Base-by-base conservation (phyloP, 345 rosid species). In the Corchorus olitorius region DNA sequence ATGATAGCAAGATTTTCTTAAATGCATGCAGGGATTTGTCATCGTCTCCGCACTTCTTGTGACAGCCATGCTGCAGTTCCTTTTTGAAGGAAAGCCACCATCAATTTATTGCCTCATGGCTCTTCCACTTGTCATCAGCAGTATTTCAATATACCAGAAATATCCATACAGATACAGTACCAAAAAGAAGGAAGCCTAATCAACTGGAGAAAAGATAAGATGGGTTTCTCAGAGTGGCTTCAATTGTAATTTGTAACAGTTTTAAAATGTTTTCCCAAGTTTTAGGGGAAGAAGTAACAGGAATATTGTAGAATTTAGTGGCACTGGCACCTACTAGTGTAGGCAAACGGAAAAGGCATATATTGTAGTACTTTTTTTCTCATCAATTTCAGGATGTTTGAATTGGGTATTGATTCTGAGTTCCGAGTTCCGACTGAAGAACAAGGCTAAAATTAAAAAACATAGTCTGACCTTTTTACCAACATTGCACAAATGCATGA, bases 21-120 rank as follows among this genome's bases (percentile, higher is more conserved):
- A 39, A 63, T 76, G 35, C 6, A 8, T 81, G 78, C 93, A 92
- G 98, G 99, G 99, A 15, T 96, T 96, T 79, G 97, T 96, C 80
- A 94, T 91, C 77, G 98, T 96, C 35, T 96, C 95, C 1, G 97
- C 99, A 17, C 94, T 96, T 65, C 91, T 96, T 1, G 98, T 94
- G 41, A 96, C 97, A 0, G 97, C 99, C 20, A 45, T 96, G 77
- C 85, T 96, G 72, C 99, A 92, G 82, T 96, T 96, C 82, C 81
- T 91, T 61, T 91, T 92, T 41, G 97, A 96, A 88, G 99, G 98
- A 68, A 90, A 91, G 75, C 92, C 98, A 0, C 99, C 98, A 5
- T 89, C 99, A 11, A 39, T 79, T 41, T 90, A 87, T 75, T 93
- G 95, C 65, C 84, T 94, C 0, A 78, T 90, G 63, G 93, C 98